Base-by-base conservation (phyloP, 179 eudicot genomes). In the Silene coronaria region DNA sequence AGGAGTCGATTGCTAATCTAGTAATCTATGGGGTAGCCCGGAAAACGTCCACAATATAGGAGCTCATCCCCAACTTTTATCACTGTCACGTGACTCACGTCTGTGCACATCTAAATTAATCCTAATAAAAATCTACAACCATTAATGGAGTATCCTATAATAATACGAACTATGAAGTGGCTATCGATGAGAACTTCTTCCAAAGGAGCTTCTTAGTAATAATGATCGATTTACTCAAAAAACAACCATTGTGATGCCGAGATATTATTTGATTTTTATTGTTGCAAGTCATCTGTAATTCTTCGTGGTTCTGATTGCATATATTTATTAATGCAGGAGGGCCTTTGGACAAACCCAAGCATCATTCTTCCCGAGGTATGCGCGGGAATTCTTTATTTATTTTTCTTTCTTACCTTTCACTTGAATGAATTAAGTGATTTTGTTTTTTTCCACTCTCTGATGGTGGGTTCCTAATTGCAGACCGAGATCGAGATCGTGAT, bases 311-410 rank as follows among this genome's bases (percentile, higher is more conserved):
- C 48, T 42, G 48, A 59, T 60, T 12, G 42, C 46, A 8, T 72
- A 58, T 78, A 59, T 75, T 27, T 23, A 57, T 78, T 26, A 64
- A 73, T 84, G 77, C 85, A 91, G 96, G 93, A 61, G 87, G 84
- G 34, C 87, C 85, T 74, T 64, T 82, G 2, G 98, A 89, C 70
- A 93, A 86, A 79, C 48, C 85, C 46, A 87, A 86, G 75, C 97
- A 87, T 80, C 92, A 88, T 68, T 88, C 93, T 2, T 90, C 97
- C 75, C 87, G 96, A 86, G 98, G 96, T 94, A 86, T 70, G 80
- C 59, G 58, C 23, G 63, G 17, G 61, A 36, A 2, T 51, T 13
- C 57, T 51, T 13, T 51, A 6, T 17, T 12, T 51, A 12, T 17
- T 14, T 19, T 59, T n/a, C 19, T 12, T 59, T 21, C 32, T 63